Conservation (phyloP, 2,329 filamentous ascomycete species). For the Cordyceps tenuipes region DNA sequence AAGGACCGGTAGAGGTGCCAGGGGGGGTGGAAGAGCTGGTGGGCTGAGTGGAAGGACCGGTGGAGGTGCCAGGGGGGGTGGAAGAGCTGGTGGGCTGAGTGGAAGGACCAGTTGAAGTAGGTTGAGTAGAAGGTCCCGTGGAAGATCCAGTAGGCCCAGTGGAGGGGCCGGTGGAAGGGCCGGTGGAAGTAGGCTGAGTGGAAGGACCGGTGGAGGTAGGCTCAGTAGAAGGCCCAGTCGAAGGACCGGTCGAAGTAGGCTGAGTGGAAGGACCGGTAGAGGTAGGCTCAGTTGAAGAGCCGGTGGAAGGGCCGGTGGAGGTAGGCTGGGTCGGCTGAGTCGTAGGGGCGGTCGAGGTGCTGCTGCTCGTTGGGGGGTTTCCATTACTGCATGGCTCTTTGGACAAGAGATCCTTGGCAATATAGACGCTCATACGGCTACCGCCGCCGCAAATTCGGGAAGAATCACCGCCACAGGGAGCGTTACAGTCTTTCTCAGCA, state of each 20-base stretch:
- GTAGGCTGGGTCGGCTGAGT: slow-evolving; percentile 1
- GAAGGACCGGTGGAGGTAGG: not conserved
- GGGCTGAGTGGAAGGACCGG: not conserved
- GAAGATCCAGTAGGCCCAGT: not conserved
- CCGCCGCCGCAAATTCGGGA: slow-evolving; percentile 35
- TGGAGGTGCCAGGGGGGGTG: not conserved
- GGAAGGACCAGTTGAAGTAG: slow-evolving; percentile 3
- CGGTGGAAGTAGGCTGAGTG: not conserved
- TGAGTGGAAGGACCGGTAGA: slow-evolving; percentile 2
- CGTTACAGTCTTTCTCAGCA: slow-evolving; percentile 35
- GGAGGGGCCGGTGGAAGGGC: not conserved
- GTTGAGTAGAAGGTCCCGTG: not conserved
- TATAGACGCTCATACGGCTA: slow-evolving; percentile 35
- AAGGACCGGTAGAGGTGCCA: not conserved
- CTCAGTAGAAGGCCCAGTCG: slow-evolving; percentile 2
- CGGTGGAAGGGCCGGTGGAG: not conserved
- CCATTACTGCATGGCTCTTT: slow-evolving; percentile 38
- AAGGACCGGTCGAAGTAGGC: not conserved
- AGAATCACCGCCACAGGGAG: slow-evolving; percentile 42
- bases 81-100: slow-evolving; percentile 3
- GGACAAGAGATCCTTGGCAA: slow-evolving; percentile 40
- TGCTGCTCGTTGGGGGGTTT: slow-evolving; percentile 20
- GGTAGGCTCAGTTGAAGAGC: slow-evolving; percentile 4
- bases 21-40: slow-evolving; percentile 5
- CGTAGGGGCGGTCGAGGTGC: slow-evolving; percentile 9